phyloP scores from a whole-genome alignment of 2,329 filamentous ascomycete genomes.

The Fusarium metavorans region DNA sequence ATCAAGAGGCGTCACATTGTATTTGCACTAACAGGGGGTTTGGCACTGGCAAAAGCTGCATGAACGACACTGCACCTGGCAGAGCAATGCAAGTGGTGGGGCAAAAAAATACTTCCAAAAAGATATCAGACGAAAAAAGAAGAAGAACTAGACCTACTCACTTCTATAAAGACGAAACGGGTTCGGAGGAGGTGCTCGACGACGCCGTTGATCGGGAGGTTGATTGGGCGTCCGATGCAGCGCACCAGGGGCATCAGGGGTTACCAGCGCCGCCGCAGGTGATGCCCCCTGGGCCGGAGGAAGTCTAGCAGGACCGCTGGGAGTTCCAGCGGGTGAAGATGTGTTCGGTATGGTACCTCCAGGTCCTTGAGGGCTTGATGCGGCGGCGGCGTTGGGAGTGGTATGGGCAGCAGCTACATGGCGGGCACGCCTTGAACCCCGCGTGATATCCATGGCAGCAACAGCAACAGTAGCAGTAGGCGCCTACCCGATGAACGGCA shows the following conservation, averaged over 20 bases:
- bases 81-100: not conserved
- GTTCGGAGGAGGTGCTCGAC: slow-evolving; percentile 48
- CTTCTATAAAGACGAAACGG: slow-evolving; percentile 54
- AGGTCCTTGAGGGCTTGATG: slow-evolving; percentile 23
- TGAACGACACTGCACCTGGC: slow-evolving; percentile 8
- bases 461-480: not conserved
- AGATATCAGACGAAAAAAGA: not conserved
- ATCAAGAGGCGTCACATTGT: not conserved
- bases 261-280: slow-evolving; percentile 37
- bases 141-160: slow-evolving; percentile 40
- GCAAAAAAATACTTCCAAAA: not conserved
- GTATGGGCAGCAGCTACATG: slow-evolving; percentile 36
- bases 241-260: slow-evolving; percentile 39
- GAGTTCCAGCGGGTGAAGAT: slow-evolving; percentile 33
- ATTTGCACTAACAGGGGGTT: slow-evolving; percentile 17
- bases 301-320: slow-evolving; percentile 24
- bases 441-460: slow-evolving; percentile 31
- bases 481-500: not conserved
- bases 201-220: slow-evolving; percentile 38
- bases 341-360: slow-evolving; percentile 21
- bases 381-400: slow-evolving; percentile 20
- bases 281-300: slow-evolving; percentile 29
- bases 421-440: slow-evolving; percentile 35
- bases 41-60: slow-evolving; percentile 17
- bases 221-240: slow-evolving; percentile 46